A percentile compares a stretch with the other conserved stretches of the same genome.
Conservation (phyloP, 257 asterid genomes). For the Plantago ovata region DNA sequence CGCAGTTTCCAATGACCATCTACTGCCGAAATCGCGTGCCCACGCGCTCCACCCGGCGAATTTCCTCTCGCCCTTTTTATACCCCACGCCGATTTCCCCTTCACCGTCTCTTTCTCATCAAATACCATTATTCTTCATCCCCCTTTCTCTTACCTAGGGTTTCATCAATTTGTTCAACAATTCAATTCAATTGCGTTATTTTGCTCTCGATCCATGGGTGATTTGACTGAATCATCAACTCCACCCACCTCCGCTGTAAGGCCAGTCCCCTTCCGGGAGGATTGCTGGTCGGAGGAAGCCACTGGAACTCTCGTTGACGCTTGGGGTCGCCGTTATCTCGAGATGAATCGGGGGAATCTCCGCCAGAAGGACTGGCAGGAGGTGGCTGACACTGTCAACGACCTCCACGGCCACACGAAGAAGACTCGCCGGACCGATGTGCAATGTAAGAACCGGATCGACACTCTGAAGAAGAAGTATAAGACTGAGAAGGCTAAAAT, state of each 20-base stretch:
- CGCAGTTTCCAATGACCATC: background rate
- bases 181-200: no score
- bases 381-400: slow-evolving; percentile 70
- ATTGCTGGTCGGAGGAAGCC: slow-evolving; percentile 88
- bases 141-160: no score
- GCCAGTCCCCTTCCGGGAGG: slow-evolving; percentile 57
- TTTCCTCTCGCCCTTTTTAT: no score
- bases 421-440: slow-evolving; percentile 68
- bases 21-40: background rate
- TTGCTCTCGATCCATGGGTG: no score
- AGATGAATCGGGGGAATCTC: slow-evolving; percentile 70
- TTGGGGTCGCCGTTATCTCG: slow-evolving; percentile 76
- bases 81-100: no score
- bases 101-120: no score
- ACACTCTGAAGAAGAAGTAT: slow-evolving; percentile 87
- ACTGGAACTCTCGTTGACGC: slow-evolving; percentile 72
- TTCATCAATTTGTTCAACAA: no score
- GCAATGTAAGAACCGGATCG: slow-evolving; percentile 90
- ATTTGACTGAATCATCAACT: no score
- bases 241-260: background rate
- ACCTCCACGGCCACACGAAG: slow-evolving; percentile 57
- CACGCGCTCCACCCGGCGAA: no score
- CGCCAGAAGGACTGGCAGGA: slow-evolving; percentile 89
- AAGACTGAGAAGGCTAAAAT: slow-evolving; percentile 69
- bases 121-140: no score